Percentiles rank a stretch among this genome's conserved stretches.
These are phyloP conservation scores for Dovyalis caffra DNA, from an alignment of 345 rosid genomes.

Conservation along the genomic window DNA sequence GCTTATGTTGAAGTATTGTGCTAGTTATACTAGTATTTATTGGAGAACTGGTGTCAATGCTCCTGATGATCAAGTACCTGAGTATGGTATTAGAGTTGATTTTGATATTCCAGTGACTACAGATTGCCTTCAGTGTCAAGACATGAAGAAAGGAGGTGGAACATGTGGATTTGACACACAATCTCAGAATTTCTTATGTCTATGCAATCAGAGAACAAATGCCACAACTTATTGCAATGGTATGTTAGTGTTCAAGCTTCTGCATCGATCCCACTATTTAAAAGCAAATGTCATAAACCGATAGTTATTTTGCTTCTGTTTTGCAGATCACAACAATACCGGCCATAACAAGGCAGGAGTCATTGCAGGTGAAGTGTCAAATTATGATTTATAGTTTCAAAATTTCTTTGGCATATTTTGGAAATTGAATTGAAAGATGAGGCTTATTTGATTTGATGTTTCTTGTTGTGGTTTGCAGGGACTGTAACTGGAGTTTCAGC, in stretches of 20 bases:
- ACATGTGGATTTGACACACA: constrained; percentile 65
- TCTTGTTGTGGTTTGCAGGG: constrained; percentile 38
- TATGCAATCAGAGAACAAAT: constrained; percentile 54
- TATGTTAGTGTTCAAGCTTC: constrained; percentile 5
- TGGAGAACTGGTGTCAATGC: constrained; percentile 64
- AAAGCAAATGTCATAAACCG: not conserved
- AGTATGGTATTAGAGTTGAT: constrained; percentile 81
- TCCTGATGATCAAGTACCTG: constrained; percentile 65
- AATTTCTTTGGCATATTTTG: not conserved
- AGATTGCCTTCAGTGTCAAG: constrained; percentile 78
- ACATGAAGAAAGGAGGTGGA: constrained; percentile 68
- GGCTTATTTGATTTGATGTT: not conserved
- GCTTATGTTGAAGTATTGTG: constrained; percentile 81
- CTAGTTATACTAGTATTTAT: constrained; percentile 74
- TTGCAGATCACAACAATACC: constrained; percentile 41
- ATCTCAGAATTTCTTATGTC: constrained; percentile 62
- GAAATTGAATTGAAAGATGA: not conserved
- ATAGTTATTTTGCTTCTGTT: not conserved
- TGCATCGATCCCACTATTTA: not conserved
- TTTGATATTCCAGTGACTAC: constrained; percentile 78
- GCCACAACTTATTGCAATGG: constrained; percentile 71
- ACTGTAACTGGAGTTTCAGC: constrained; percentile 69
- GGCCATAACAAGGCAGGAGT: constrained; percentile 41
- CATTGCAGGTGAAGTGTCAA: constrained; percentile 45
- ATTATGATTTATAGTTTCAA: not conserved